Base-by-base conservation (phyloP, 805 yeast species). In the Zygotorulaspora sp. region DNA sequence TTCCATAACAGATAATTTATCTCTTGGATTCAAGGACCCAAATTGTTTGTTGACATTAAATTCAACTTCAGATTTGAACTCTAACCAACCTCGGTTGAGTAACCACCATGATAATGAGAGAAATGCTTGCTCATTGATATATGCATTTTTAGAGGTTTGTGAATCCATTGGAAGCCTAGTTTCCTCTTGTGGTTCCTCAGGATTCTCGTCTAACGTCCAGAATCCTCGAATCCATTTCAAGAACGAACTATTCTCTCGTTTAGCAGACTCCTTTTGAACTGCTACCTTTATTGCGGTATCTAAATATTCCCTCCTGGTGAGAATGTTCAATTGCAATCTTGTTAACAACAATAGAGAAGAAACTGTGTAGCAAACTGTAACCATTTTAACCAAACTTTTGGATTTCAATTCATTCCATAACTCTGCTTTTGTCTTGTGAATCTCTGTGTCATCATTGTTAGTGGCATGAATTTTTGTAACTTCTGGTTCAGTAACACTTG, bases 91-190 rank as follows among this genome's bases (percentile, higher is more conserved):
- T 47, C 79, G 76, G 59, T 90, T 88, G 35, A 90, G 67, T 31
- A 90, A 61, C 96, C 96, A 90, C 96, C 97, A 90, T 44, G 89
- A 81, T 45, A 87, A 74, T 0, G 95, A 82, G 32, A 90, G 68
- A 57, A 83, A 90, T 35, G 87, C 82, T 52, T 92, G 90, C 51
- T 83, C 92, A 25, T 80, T 71, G 22, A 73, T 62, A 54, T 80
- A 77, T 4, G 52, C 36, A 9, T 30, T 30, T 24, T 43, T 43
- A 8, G 42, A 38, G 8, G 25, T 24, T 21, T 10, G 17, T 3
- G 38, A 15, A 19, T 15, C 18, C 12, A 14, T 19, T 29, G 25
- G 29, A 10, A 35, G 12, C 18, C 74, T 74, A 24, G 53, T 52
- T 22, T 59, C 49, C 27, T 45, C 49, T 22, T 46, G 47, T 29